Base-by-base conservation (phyloP, 140 eudicot genomes). In the Bidens hawaiensis region DNA sequence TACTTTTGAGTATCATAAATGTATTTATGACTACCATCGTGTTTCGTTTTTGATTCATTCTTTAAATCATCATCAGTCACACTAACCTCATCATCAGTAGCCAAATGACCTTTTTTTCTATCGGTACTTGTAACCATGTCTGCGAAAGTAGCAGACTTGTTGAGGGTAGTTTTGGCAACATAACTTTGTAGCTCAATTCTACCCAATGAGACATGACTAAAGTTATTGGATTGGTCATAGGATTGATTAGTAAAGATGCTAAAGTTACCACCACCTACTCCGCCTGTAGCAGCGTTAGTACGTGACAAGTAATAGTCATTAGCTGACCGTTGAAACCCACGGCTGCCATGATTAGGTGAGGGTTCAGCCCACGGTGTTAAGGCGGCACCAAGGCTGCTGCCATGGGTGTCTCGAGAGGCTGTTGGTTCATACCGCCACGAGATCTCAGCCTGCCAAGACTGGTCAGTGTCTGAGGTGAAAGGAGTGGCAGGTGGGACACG, bases 121-220 rank as follows among this genome's bases (percentile, higher is more conserved):
- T 72, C 55, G n/a, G n/a, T n/a, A n/a, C n/a, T n/a, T n/a, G n/a
- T n/a, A 18, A 72, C 48, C 78, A 70, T 12, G 27, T 21, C 17
- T 42, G 47, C 19, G 63, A 56, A 22, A 33, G 67, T 52, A 46
- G 78, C 27, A n/a, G n/a, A n/a, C 27, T 74, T 65, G 40, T 69
- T 26, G 17, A 7, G 43, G 4, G 28, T 76, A 38, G 54, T 74
- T 50, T 73, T 56, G 36, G 85, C 78, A 36, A 78, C 84, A 65
- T 78, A 84, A 63, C 94, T 81, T 72, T 81, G 89, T 12, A 87
- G 96, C 56, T 84, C 94, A 40, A 84, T 77, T 76, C 94, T 69
- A 47, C 80, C 76, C 3, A 76, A 75, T 0, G 79, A 68, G n/a
- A 71, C 27, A 2, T 53, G 72, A 42, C 54, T 72, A 11, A 72